These are phyloP conservation scores for Acanthamoeba culbertsoni DNA, from an alignment of 208 protist genomes.

Conservation along the genomic window DNA sequence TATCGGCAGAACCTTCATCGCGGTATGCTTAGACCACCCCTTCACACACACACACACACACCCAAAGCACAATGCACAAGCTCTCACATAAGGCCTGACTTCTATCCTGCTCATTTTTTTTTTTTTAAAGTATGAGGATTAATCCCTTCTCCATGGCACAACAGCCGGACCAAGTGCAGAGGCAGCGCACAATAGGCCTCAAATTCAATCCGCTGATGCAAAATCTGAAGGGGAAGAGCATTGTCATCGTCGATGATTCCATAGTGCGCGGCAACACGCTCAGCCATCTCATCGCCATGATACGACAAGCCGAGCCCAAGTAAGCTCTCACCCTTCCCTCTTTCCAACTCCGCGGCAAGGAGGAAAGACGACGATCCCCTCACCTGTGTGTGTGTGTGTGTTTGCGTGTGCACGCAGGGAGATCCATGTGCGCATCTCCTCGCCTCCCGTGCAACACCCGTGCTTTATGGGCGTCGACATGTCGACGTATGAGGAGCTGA, in stretches of 20 bases:
- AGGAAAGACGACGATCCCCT: background rate
- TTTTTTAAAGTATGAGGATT: too few species aligned
- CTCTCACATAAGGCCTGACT: too few species aligned
- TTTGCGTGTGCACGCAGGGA: background rate
- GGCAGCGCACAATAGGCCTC: constrained; percentile 63
- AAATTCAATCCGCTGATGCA: constrained; percentile 74
- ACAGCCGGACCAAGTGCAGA: constrained; percentile 59
- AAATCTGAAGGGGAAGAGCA: constrained; percentile 62
- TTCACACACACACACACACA: too few species aligned
- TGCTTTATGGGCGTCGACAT: constrained; percentile 72
- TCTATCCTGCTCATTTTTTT: background rate
- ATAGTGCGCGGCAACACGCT: constrained; percentile 74
- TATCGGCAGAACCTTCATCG: constrained; percentile 74
- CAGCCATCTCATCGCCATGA: constrained; percentile 51
- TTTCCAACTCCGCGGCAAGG: background rate
- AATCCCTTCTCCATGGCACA: too few species aligned
- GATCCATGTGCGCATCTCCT: constrained; percentile 72
- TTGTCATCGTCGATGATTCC: constrained; percentile 70
- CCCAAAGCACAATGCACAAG: too few species aligned
- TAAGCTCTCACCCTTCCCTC: background rate
- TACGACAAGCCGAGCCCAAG: constrained; percentile 11
- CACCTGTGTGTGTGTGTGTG: constrained; percentile 10
- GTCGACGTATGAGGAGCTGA: constrained; percentile 67
- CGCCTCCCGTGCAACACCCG: constrained; percentile 67
- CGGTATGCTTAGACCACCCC: background rate